phyloP scores from a whole-genome alignment of 2,329 filamentous ascomycete genomes.

The Ophiostoma australiae region DNA sequence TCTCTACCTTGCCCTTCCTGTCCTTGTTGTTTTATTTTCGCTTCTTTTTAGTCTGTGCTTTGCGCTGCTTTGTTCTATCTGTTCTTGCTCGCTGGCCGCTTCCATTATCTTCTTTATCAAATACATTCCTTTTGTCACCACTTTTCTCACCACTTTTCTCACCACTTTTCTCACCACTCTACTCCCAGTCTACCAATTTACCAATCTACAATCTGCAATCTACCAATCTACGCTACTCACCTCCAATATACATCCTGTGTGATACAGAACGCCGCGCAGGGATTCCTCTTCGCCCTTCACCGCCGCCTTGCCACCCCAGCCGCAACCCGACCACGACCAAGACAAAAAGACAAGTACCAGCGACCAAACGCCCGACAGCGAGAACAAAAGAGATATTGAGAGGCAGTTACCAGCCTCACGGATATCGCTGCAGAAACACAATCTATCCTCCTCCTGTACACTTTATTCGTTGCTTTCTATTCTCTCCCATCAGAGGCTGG shows the following conservation, averaged over 20 bases:
- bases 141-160: not conserved
- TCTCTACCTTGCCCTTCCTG: not conserved
- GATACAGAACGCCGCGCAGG: constrained; percentile 10
- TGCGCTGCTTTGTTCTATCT: not conserved
- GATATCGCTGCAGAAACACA: not conserved
- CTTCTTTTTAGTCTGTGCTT: not conserved
- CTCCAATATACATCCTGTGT: not conserved
- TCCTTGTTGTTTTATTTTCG: not conserved
- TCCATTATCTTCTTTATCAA: not conserved
- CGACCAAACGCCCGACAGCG: not conserved
- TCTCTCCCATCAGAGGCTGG: not conserved
- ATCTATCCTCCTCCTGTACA: not conserved
- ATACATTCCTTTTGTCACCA: not conserved
- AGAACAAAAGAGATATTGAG: constrained; percentile 8
- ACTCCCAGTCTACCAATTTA: not conserved
- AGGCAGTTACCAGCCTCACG: constrained; percentile 9
- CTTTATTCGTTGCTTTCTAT: no score
- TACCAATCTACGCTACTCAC: not conserved
- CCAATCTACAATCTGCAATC: not conserved
- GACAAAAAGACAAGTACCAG: not conserved
- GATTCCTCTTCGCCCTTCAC: constrained; percentile 9
- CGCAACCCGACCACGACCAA: not conserved
- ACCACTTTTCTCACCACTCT: not conserved
- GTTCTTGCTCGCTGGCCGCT: not conserved
- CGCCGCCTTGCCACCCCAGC: constrained; percentile 8